Evolutionary conservation across 331 rosid species (phyloP), one percentile per base, ranked within the genome.

Genomic region (Acacia pycnantha): DNA sequence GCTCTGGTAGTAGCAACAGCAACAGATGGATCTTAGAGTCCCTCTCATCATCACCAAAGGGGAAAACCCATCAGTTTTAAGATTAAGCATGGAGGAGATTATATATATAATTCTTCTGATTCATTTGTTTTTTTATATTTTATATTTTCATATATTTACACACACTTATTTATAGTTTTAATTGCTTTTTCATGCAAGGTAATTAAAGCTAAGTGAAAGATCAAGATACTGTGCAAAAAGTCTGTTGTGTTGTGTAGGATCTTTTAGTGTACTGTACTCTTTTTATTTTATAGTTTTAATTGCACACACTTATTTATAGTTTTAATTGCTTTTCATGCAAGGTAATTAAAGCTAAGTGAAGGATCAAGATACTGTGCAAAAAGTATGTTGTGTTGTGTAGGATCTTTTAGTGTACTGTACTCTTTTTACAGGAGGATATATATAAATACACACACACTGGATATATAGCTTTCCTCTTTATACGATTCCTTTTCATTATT

Each of bases 1-100:
- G 80, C 43, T 81, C 73, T 74, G 70, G 59, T 9, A 29, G 59
- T 12, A 70, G 27, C 81, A 56, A 51, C n/a, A 70, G 33, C 35
- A 83, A 73, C 77, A 82, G 74, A 14, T 86, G 83, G 92, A 44
- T 84, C 33, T 22, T 84, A 78, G 91, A 86, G 4, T 86, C 86
- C 74, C 67, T 88, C 69, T 46, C 83, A 71, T 62, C 83, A 19
- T 22, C 65, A 22, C 65, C 56, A 84, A 67, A 85, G 83, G 76
- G 47, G 40, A 29, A 62, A 29, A 29, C 40, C 69, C 69, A 53
- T 21, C 61, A 48, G 73, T 82, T 83, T 65, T 50, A 31, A 65
- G 44, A 62, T 62, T 27, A 16, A 65, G 44, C 65, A 4, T 29
- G 70, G 41, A 31, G 40, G 9, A 29, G 69, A 29, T 1, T 10